Evolutionary conservation across 768 basidiomycete species (phyloP).

Genomic region (Naganishia onofrii): DNA sequence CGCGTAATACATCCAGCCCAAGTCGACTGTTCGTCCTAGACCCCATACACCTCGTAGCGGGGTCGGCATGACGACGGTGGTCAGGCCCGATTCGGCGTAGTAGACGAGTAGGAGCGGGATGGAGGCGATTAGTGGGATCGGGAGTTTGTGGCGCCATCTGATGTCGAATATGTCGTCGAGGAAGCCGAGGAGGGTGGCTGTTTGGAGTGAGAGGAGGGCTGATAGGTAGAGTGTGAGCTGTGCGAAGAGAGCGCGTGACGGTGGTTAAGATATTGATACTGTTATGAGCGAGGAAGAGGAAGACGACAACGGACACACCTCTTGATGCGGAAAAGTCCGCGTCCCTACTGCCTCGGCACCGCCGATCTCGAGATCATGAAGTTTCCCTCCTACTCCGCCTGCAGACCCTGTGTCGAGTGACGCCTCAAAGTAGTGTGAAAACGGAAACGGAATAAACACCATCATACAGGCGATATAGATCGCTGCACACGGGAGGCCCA

Average conservation of each 20-base stretch:
- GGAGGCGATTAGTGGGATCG: slow-evolving; percentile 91
- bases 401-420: slow-evolving; percentile 7
- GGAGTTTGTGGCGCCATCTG: slow-evolving; percentile 95
- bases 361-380: background rate
- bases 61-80: slow-evolving; percentile 87
- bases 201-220: slow-evolving; percentile 82
- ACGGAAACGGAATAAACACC: slow-evolving; percentile 92
- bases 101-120: slow-evolving; percentile 95
- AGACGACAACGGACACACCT: slow-evolving; percentile 39
- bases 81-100: slow-evolving; percentile 89
- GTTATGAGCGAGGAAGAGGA: background rate
- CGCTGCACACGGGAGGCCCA: slow-evolving; percentile 83
- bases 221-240: slow-evolving; percentile 91
- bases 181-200: slow-evolving; percentile 91
- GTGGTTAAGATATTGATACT: too few species aligned
- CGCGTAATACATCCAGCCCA: slow-evolving; percentile 90
- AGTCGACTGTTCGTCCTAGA: slow-evolving; percentile 70
- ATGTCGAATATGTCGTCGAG: slow-evolving; percentile 98
- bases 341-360: slow-evolving; percentile 29
- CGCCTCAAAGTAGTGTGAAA: slow-evolving; percentile 60
- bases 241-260: background rate
- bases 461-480: slow-evolving; percentile 83
- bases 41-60: slow-evolving; percentile 58
- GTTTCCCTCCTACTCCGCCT: background rate
- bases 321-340: slow-evolving; percentile 53